Base-by-base conservation (phyloP, 1,139 yeast genomes). In the Kluyveromyces sp. region DNA sequence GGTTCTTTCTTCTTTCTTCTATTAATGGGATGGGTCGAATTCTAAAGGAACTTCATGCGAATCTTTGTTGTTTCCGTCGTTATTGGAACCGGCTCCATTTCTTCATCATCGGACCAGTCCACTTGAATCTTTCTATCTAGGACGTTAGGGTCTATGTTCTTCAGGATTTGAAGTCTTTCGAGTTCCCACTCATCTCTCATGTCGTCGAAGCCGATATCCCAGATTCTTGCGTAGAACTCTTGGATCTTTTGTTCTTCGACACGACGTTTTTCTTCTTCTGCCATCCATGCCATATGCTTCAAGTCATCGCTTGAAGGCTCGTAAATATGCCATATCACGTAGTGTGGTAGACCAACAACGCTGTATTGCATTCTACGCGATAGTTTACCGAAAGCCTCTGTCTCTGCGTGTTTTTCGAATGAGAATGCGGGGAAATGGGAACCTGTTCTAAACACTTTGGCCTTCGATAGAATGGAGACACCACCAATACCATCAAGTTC, bases 251-350 rank as follows among this genome's bases (percentile, higher is more conserved):
- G 79, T 59, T 84, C 88, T 62, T 79, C 83, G 52, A 76, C 71
- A 58, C 78, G 80, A 53, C 94, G 77, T 48, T 79, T 80, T 64
- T 88, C 96, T 65, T 88, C 96, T 58, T 85, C 78, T 0, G 95
- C 96, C 95, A 88, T 85, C 95, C 95, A 87, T 63, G 85, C 95
- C 96, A 88, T 88, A 63, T 88, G 95, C 67, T 86, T 83, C 67
- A 85, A 72, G 69, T 86, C 95, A 59, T 85, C 95, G 3, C 81
- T 74, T 5, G 90, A 82, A 25, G 96, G 95, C 65, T 87, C 96
- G 65, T 86, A 87, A 50, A 87, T 83, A 64, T 87, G 96, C 96
- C 96, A 87, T 52, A 87, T 83, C 39, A 86, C 92, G 62, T 88
- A 87, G 67, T 87, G 95, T 4, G 96, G 95, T 55, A 87, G 71